Evolutionary conservation across 495 filamentous ascomycete species (phyloP).

Genomic region (Aspergillus sclerotiicarbonarius): DNA sequence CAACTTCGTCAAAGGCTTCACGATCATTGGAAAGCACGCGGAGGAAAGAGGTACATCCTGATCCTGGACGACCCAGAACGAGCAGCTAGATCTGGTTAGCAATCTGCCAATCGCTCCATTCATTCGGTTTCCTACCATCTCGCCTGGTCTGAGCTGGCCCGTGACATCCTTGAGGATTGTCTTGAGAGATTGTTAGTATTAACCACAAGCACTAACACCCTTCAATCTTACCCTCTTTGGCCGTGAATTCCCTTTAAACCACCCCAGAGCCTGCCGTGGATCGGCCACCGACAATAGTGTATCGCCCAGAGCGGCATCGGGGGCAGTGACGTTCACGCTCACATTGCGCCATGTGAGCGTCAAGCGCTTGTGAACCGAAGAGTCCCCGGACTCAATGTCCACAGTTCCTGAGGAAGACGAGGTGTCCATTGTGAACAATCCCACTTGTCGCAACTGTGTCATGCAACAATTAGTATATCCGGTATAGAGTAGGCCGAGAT

Average conservation of each 20-base stretch:
- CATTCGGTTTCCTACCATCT: constrained; percentile 32
- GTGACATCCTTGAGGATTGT: constrained; percentile 37
- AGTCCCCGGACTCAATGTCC: constrained; percentile 29
- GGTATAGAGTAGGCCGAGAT: not conserved
- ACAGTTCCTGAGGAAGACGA: constrained; percentile 37
- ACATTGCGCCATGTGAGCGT: constrained; percentile 40
- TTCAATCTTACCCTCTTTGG: constrained; percentile 30
- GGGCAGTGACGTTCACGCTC: constrained; percentile 37
- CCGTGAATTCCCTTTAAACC: constrained; percentile 17
- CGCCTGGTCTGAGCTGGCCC: constrained; percentile 39
- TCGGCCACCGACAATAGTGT: constrained; percentile 36
- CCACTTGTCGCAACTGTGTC: not conserved
- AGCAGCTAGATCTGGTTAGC: constrained; percentile 28
- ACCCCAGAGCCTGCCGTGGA: constrained; percentile 28
- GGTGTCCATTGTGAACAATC: constrained; percentile 26
- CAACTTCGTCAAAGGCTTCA: constrained; percentile 34
- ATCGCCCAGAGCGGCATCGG: constrained; percentile 39
- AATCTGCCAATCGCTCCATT: not conserved
- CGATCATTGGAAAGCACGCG: constrained; percentile 40
- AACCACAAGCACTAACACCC: not conserved
- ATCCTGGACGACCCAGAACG: constrained; percentile 44
- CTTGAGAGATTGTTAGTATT: constrained; percentile 13
- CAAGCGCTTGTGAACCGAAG: constrained; percentile 29
- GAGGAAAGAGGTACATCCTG: constrained; percentile 44
- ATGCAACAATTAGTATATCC: not conserved